Evolutionary conservation across 768 basidiomycete genomes (phyloP).

Genomic region (Austroboletus eburneus): DNA sequence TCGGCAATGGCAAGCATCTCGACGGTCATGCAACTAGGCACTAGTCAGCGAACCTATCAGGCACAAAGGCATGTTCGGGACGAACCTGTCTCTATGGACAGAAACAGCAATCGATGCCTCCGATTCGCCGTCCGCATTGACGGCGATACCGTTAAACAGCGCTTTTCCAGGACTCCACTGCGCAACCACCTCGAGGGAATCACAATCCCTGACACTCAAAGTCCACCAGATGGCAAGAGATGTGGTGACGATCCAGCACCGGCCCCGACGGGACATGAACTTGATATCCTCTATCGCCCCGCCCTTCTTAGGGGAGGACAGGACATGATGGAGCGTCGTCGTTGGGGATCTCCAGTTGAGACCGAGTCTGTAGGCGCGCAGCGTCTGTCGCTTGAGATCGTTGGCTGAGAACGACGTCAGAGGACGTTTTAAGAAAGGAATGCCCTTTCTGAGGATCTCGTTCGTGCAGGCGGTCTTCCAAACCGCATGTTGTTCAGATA

Average conservation of each 20-base stretch:
- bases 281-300: conserved; percentile 49
- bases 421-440: conserved; percentile 45
- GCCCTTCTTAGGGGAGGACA: conserved; percentile 28
- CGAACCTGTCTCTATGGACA: conserved; percentile 44
- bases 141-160: conserved; percentile 46
- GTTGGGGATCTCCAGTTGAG: conserved; percentile 42
- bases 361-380: conserved; percentile 44
- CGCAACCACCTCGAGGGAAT: conserved; percentile 30
- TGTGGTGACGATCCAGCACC: conserved; percentile 46
- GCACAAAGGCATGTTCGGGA: conserved; percentile 12
- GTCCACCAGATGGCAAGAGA: conserved; percentile 61
- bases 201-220: conserved; percentile 48
- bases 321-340: conserved; percentile 15
- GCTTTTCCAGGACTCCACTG: conserved; percentile 55
- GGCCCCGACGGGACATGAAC: conserved; percentile 46
- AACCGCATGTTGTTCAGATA: conserved; percentile 49
- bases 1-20: conserved; percentile 27
- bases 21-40: conserved; percentile 17
- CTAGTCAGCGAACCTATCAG: conserved; percentile 11
- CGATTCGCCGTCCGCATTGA: conserved; percentile 45
- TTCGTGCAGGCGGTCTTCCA: conserved; percentile 50
- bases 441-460: conserved; percentile 42
- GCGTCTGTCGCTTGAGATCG: conserved; percentile 45
- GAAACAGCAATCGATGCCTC: conserved; percentile 51
- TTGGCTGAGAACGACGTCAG: conserved; percentile 35